phyloP scores from a whole-genome alignment of 345 rosid species.

The Hibiscus syriacus region DNA sequence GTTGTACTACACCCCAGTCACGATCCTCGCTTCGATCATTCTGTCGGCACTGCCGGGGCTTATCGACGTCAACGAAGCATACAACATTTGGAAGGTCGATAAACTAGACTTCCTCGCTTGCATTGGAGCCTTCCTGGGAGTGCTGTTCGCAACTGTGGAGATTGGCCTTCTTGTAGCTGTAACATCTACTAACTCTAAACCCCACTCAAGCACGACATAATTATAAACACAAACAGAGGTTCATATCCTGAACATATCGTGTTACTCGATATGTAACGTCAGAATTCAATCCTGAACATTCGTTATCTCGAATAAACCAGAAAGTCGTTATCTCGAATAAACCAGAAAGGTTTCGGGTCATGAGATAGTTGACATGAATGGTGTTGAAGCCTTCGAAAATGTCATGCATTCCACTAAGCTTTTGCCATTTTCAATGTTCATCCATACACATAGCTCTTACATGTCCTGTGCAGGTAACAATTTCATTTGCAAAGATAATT shows the following conservation, averaged over 20 bases:
- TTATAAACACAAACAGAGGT: not conserved
- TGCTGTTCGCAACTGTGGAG: constrained; percentile 72
- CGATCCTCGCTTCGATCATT: constrained; percentile 79
- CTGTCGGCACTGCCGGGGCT: constrained; percentile 86
- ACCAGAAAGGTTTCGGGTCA: not conserved
- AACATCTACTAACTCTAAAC: not conserved
- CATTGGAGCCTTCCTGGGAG: constrained; percentile 77
- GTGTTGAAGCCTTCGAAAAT: not conserved
- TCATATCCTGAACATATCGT: not conserved
- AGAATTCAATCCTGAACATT: too few species aligned
- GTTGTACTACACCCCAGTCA: constrained; percentile 67
- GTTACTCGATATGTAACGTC: too few species aligned
- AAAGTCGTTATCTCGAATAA: not conserved
- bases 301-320: not conserved
- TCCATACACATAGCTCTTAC: too few species aligned
- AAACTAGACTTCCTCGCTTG: constrained; percentile 85
- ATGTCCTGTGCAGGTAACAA: constrained; percentile 62
- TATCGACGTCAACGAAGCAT: constrained; percentile 50
- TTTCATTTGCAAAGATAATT: constrained; percentile 76
- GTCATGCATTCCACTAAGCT: not conserved
- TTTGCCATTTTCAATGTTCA: not conserved
- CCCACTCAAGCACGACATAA: not conserved
- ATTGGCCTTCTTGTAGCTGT: constrained; percentile 83
- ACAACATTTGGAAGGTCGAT: constrained; percentile 68
- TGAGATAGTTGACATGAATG: not conserved